Percentiles rank a stretch among this genome's conserved stretches.
phyloP scores from a whole-genome alignment of 257 asterid species.

The Solanum bukasovii region DNA sequence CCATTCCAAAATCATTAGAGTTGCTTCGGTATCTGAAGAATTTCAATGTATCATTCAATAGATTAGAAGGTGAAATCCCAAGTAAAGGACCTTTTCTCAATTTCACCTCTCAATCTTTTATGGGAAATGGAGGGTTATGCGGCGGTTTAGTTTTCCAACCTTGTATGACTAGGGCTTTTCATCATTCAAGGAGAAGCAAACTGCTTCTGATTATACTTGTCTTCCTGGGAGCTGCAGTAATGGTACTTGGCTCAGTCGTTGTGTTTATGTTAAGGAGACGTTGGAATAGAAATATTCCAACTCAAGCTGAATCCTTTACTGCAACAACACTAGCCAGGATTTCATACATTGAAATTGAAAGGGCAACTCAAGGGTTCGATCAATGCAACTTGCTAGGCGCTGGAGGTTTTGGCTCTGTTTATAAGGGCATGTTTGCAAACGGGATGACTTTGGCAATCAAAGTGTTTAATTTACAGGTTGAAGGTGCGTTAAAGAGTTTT shows the following conservation, averaged over 20 bases:
- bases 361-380: background rate
- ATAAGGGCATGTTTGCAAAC: background rate
- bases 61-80: conserved; percentile 27
- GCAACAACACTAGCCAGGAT: background rate
- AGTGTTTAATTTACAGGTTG: background rate
- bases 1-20: conserved; percentile 18
- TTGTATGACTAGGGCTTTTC: background rate
- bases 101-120: conserved; percentile 14
- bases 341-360: background rate
- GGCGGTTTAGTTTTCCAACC: background rate
- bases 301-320: background rate
- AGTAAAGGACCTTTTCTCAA: conserved; percentile 20
- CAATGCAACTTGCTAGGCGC: background rate
- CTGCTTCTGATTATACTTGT: background rate
- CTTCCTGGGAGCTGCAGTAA: background rate
- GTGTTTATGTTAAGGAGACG: background rate
- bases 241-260: background rate
- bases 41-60: conserved; percentile 16
- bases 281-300: background rate
- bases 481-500: background rate
- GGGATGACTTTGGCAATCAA: background rate
- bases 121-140: conserved; percentile 13
- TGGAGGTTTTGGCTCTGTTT: background rate
- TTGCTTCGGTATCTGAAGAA: conserved; percentile 3
- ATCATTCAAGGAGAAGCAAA: background rate